phyloP scores from a whole-genome alignment of 768 basidiomycete species.

The Suillus luteus region DNA sequence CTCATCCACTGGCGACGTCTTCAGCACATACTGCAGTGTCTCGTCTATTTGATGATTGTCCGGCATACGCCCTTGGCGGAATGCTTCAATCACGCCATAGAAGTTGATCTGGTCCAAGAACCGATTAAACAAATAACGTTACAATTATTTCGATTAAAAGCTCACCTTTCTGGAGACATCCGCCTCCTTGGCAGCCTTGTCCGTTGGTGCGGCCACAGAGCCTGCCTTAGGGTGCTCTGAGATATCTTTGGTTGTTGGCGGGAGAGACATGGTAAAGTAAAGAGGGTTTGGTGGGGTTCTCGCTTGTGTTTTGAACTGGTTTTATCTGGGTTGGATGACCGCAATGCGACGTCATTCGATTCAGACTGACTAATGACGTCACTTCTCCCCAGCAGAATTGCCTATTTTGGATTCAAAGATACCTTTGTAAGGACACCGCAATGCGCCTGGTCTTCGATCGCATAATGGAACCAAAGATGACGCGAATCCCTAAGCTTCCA shows the following conservation, averaged over 20 bases:
- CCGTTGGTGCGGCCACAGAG: constrained; percentile 67
- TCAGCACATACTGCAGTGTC: constrained; percentile 65
- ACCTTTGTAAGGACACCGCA: not conserved
- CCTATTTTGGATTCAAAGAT: not conserved
- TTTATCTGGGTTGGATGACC: constrained; percentile 14
- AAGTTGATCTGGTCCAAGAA: constrained; percentile 55
- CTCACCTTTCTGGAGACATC: constrained; percentile 79
- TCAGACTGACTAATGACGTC: not conserved
- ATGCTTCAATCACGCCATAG: constrained; percentile 80
- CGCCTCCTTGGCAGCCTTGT: constrained; percentile 59
- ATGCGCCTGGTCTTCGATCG: not conserved
- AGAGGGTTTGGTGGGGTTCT: not conserved
- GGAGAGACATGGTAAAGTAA: constrained; percentile 58
- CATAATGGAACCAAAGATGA: too few species aligned
- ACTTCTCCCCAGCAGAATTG: not conserved
- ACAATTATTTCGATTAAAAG: not conserved
- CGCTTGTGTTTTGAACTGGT: not conserved
- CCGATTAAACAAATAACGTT: not conserved
- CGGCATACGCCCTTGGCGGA: constrained; percentile 78
- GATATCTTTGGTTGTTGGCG: constrained; percentile 62
- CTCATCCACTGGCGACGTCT: constrained; percentile 60
- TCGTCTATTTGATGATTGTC: constrained; percentile 79
- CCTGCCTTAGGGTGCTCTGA: constrained; percentile 54
- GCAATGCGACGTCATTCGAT: constrained; percentile 17
- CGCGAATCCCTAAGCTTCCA: too few species aligned